These are phyloP conservation scores for Barnettozyma sp. DNA, from an alignment of 805 yeast species.

Conservation along the genomic window DNA sequence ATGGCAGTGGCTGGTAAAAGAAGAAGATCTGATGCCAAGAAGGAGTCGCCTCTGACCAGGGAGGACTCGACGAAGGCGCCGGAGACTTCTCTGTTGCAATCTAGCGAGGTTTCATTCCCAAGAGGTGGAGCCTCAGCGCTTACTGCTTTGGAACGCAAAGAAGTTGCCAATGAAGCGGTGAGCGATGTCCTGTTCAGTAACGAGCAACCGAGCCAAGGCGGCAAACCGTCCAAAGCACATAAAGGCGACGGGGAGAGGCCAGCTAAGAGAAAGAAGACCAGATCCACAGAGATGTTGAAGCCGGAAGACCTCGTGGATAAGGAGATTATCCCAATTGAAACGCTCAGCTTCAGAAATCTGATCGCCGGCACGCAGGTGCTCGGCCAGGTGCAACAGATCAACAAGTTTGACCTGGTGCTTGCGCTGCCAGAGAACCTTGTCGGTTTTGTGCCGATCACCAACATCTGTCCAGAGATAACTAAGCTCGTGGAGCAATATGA, in stretches of 20 bases:
- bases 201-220: conserved; percentile 9
- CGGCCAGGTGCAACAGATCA: conserved; percentile 65
- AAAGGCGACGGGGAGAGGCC: conserved; percentile 21
- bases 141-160: conserved; percentile 85
- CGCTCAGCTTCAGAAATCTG: conserved; percentile 53
- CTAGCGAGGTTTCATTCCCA: conserved; percentile 56
- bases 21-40: conserved; percentile 39
- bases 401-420: conserved; percentile 56
- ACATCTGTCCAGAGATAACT: conserved; percentile 59
- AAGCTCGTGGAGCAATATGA: conserved; percentile 49
- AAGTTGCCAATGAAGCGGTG: conserved; percentile 88
- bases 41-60: conserved; percentile 34
- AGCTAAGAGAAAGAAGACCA: conserved; percentile 38
- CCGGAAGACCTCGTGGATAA: conserved; percentile 18
- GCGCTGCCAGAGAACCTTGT: conserved; percentile 74
- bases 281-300: conserved; percentile 25
- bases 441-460: conserved; percentile 73
- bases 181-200: conserved; percentile 71
- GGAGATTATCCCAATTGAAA: conserved; percentile 46
- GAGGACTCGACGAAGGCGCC: conserved; percentile 36
- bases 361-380: conserved; percentile 67
- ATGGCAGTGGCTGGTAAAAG: conserved; percentile 41
- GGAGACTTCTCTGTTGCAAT: conserved; percentile 29
- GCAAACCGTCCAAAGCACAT: conserved; percentile 8
- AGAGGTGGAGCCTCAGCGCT: conserved; percentile 91